A percentile compares a stretch with the other conserved stretches of the same genome.
Evolutionary conservation across 192 early-diverging fungal species (phyloP).

Genomic region (Linnemannia hyalina): DNA sequence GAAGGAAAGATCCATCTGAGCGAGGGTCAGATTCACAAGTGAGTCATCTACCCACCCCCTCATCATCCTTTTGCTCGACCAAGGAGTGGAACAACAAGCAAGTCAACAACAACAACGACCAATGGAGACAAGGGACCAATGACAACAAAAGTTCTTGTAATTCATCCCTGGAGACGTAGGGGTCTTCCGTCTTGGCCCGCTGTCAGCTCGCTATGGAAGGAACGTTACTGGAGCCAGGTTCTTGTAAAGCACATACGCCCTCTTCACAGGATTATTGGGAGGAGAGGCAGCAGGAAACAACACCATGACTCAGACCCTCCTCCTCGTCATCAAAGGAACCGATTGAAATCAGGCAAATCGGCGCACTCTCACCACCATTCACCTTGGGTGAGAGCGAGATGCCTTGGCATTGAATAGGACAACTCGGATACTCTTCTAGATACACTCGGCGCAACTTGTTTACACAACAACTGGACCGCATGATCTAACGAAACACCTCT

Average conservation of each 20-base stretch:
- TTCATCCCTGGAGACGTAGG: background rate
- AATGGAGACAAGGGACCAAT: background rate
- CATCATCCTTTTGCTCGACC: background rate
- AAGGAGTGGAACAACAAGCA: too few species aligned
- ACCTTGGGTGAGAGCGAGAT: too few species aligned
- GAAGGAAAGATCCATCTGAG: conserved; percentile 40
- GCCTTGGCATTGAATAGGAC: background rate
- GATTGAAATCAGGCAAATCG: background rate
- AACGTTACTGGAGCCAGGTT: background rate
- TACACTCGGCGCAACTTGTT: background rate
- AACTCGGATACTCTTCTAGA: background rate
- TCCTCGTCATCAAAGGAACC: background rate
- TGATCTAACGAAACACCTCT: background rate
- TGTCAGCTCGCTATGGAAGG: background rate
- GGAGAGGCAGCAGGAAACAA: background rate
- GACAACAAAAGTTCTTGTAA: background rate
- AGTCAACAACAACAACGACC: background rate
- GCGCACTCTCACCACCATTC: background rate
- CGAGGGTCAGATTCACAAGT: conserved; percentile 52
- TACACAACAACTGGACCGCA: background rate
- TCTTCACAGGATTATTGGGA: background rate
- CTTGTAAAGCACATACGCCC: background rate
- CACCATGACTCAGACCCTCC: background rate
- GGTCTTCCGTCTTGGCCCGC: background rate
- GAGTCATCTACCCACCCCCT: conserved; percentile 11